These are phyloP conservation scores for Colletotrichum sidae DNA, from an alignment of 2,329 filamentous ascomycete species.

Conservation along the genomic window DNA sequence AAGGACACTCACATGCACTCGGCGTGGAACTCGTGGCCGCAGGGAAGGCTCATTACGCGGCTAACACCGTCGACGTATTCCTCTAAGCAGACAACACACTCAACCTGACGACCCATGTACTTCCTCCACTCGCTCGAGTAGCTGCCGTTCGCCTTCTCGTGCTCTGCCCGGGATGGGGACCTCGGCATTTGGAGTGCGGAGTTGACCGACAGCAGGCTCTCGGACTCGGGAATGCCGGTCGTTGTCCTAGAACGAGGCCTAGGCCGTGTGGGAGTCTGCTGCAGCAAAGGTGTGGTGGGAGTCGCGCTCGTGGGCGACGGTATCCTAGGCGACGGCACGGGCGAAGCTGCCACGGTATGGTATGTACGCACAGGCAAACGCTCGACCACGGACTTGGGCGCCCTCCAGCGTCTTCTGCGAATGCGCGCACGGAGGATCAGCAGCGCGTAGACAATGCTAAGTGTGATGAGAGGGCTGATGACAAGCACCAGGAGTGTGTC, in stretches of 20 bases:
- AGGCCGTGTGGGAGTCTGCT: slow-evolving; percentile 63
- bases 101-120: slow-evolving; percentile 77
- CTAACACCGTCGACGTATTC: slow-evolving; percentile 96
- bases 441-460: slow-evolving; percentile 92
- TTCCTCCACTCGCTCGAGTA: slow-evolving; percentile 71
- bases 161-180: slow-evolving; percentile 51
- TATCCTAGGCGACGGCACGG: slow-evolving; percentile 66
- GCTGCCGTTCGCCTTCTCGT: slow-evolving; percentile 59
- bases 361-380: slow-evolving; percentile 95
- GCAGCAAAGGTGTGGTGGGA: slow-evolving; percentile 83
- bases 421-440: slow-evolving; percentile 90
- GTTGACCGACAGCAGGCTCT: slow-evolving; percentile 57
- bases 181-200: slow-evolving; percentile 53
- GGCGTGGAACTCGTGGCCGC: slow-evolving; percentile 96
- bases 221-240: slow-evolving; percentile 67
- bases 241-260: slow-evolving; percentile 75
- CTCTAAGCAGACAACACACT: slow-evolving; percentile 96
- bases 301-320: slow-evolving; percentile 75
- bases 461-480: slow-evolving; percentile 89
- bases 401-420: slow-evolving; percentile 89
- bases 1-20: slow-evolving; percentile 90
- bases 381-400: slow-evolving; percentile 97
- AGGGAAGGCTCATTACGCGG: slow-evolving; percentile 95
- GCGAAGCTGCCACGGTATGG: slow-evolving; percentile 79
- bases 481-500: slow-evolving; percentile 98